Percentiles rank a stretch among this genome's conserved stretches.
Evolutionary conservation across 257 asterid genomes (phyloP).

Genomic region (Solanum pinnatisectum): DNA sequence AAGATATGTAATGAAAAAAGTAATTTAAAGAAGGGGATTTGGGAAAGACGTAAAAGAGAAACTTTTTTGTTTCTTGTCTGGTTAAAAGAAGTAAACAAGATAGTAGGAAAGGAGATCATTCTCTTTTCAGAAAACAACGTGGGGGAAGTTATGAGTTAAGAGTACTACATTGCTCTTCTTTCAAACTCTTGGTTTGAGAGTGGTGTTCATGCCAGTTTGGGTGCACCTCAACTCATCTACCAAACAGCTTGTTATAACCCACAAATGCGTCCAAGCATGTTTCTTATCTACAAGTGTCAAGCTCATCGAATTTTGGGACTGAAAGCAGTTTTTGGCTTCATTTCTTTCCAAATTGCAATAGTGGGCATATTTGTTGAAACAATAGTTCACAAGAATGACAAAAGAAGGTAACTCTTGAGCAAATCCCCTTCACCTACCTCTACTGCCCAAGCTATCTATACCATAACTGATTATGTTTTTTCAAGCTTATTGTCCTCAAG

Average conservation of each 20-base stretch:
- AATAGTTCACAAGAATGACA: neutral
- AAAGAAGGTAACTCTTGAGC: neutral
- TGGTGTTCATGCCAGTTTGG: neutral
- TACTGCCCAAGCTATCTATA: neutral
- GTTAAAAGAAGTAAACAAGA: neutral
- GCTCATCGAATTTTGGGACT: neutral
- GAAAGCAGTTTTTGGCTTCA: neutral
- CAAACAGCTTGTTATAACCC: neutral
- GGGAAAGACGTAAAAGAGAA: neutral
- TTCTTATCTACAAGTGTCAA: neutral
- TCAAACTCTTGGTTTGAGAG: neutral
- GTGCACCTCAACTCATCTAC: neutral
- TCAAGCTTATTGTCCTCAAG: neutral
- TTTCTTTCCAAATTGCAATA: neutral
- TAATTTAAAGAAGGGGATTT: neutral
- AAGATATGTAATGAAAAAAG: neutral
- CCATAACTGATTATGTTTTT: neutral
- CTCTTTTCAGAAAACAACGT: neutral
- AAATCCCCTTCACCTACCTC: neutral
- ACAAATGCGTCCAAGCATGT: neutral
- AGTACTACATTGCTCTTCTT: neutral
- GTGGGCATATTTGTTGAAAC: neutral
- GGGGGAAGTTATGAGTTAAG: neutral
- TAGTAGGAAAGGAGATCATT: neutral
- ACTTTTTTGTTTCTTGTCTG: neutral